A percentile compares a stretch with the other conserved stretches of the same genome.
These are phyloP conservation scores for Puya raimondii DNA, from an alignment of 176 grass and related monocot species.

Conservation along the genomic window DNA sequence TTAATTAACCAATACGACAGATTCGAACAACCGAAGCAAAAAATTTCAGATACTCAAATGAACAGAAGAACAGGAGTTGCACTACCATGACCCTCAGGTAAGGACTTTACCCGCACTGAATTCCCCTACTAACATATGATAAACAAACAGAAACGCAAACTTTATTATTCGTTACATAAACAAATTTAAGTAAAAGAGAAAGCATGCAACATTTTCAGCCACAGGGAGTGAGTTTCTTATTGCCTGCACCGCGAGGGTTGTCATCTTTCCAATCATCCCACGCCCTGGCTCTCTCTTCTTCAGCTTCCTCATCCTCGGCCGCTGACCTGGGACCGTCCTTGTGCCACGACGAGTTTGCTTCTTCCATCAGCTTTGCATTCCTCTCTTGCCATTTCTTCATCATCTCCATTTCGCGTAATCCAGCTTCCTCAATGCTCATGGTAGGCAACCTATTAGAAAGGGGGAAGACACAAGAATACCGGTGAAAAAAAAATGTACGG, in stretches of 20 bases:
- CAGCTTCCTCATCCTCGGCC: slow-evolving; percentile 57
- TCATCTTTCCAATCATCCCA: slow-evolving; percentile 98
- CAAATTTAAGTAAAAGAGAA: not conserved
- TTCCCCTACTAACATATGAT: not conserved
- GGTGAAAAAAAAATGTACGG: not conserved
- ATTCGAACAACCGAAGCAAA: too few relatives aligned
- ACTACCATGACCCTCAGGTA: not conserved
- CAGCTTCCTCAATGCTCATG: slow-evolving; percentile 94
- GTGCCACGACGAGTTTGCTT: slow-evolving; percentile 70
- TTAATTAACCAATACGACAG: too few relatives aligned
- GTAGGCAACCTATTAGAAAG: slow-evolving; percentile 47
- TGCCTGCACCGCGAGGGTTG: slow-evolving; percentile 83
- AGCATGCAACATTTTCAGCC: slow-evolving; percentile 25
- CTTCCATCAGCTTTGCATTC: slow-evolving; percentile 52
- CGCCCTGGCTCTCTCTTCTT: slow-evolving; percentile 73
- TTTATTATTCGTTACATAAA: not conserved
- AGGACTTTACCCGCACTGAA: not conserved
- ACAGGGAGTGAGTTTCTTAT: slow-evolving; percentile 95
- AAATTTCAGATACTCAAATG: too few relatives aligned
- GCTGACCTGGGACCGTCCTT: slow-evolving; percentile 33
- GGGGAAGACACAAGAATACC: not conserved
- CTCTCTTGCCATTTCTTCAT: slow-evolving; percentile 84
- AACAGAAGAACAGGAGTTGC: too few relatives aligned
- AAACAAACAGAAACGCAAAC: not conserved
- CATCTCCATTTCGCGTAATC: slow-evolving; percentile 83